A percentile compares a stretch with the other conserved stretches of the same genome.
These are phyloP conservation scores for Xylaria sp. DNA, from an alignment of 495 filamentous ascomycete species.

Conservation along the genomic window DNA sequence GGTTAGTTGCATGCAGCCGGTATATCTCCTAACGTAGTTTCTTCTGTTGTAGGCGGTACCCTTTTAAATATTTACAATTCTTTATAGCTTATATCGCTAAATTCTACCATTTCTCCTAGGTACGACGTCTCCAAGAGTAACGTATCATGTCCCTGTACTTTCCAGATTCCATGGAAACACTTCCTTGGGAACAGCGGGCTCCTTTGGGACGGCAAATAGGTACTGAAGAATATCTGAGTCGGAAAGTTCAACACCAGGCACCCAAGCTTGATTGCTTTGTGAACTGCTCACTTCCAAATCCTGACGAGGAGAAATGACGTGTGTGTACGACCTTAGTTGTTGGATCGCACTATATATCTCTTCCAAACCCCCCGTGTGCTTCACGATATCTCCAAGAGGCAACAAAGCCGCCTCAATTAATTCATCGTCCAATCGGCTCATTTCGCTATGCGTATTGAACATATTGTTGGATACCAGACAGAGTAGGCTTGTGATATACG, in stretches of 20 bases:
- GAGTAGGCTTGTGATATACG: slow-evolving; percentile 1
- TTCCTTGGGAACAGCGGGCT: neutral
- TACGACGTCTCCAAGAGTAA: no score
- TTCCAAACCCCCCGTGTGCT: neutral
- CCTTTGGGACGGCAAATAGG: neutral
- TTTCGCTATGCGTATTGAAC: neutral
- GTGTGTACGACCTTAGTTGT: slow-evolving; percentile 8
- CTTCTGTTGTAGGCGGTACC: no score
- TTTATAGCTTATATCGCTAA: no score
- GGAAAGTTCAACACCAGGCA: no score
- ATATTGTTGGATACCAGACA: slow-evolving; percentile 6
- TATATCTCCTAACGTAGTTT: no score
- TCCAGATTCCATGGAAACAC: neutral
- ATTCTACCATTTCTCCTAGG: no score
- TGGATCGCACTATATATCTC: slow-evolving; percentile 3
- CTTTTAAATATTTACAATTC: neutral
- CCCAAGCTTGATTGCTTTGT: neutral
- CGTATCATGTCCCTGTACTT: neutral
- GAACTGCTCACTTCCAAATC: neutral
- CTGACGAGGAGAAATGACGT: neutral
- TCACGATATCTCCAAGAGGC: slow-evolving; percentile 2
- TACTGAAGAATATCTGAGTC: slow-evolving; percentile 7
- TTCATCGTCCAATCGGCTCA: neutral
- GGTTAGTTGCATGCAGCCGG: no score
- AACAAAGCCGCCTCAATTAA: neutral